Base-by-base conservation (phyloP, 805 yeast genomes). In the Cyberlindnera misumaiensis region DNA sequence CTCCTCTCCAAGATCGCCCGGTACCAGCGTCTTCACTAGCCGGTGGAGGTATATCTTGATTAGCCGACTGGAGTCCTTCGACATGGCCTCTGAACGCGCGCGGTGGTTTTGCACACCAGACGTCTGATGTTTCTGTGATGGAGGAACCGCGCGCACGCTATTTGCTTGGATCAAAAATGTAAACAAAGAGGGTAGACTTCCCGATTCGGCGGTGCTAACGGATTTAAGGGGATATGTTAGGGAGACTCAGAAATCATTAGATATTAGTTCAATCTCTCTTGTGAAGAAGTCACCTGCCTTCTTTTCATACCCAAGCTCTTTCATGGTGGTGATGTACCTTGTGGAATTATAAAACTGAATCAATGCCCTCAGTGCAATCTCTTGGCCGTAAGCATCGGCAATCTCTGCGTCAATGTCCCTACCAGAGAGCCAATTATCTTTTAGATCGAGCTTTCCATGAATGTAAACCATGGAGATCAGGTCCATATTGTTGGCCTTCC, bases 401-500 rank as follows among this genome's bases (percentile, higher is more conserved):
- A 85, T 65, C 45, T 86, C 89, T 14, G 77, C 79, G 22, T 83
- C 82, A 17, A 84, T 65, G 56, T 87, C 95, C 42, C 75, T 72
- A 0, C 95, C 95, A 12, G 79, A 80, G 22, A 90, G 69, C 97
- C 97, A 90, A 44, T 80, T 81, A 55, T 90, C 98, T 43, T 78
- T 72, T 34, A 90, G 59, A 13, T 79, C 75, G 28, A 88, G 65
- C 48, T 77, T 75, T 50, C 85, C 75, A 53, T 87, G 79, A 20
- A 93, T 57, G 52, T 83, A 90, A 3, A 90, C 88, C 43, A 85
- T 80, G 0, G 96, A 86, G 4, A 90, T 84, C 33, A 93, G 67
- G 47, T 89, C 96, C 97, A 93, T 90, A 56, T 90, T 93, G 45
- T 79, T 75, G 11, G 88, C 75, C 49, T 88, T 80, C 98, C 98